Base-by-base conservation (phyloP, 495 filamentous ascomycete genomes). In the Neurospora africana region DNA sequence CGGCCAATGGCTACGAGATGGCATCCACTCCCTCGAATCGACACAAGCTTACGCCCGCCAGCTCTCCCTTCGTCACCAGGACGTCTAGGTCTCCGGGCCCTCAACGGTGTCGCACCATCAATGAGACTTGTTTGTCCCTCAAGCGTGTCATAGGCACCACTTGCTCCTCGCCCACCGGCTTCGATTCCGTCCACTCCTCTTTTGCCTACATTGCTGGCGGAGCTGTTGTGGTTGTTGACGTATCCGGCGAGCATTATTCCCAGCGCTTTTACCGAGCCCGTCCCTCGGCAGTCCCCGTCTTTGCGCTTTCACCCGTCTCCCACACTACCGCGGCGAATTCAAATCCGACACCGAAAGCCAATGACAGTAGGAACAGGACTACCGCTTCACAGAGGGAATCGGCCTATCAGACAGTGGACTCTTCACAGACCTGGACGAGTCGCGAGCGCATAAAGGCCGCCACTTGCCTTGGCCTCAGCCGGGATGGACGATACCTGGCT, bases 151-250 rank as follows among this genome's bases (percentile, higher is more conserved):
- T 98, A 75, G 94, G 94, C 19, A 94, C 93, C 21, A 96, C 94
- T 15, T 94, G 92, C 71, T 87, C 83, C 72, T 92, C 93, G 6
- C 90, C 92, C 21, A 94, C 92, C 80, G 94, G 90, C 69, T 97
- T 99, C 80, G 94, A 96, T 77, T 87, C 87, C 70, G 88, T 93
- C 68, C 85, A 91, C 19, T 88, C 91, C 39, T 88, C 86, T 68
- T 97, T 99, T 78, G 94, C 92, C 35, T 93, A 94, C 79, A 94
- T 93, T 73, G 95, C 95, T 11, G 96, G 95, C 47, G 95, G 93
- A 17, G 92, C 93, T n/a, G 95, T 92, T 21, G 93, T 99, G 0
- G 87, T 98, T n/a, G 91, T 92, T 10, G 88, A 91, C 72, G 82
- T 97, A 35, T 90, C 93, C 71, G 90, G 91, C 44, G 85, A 92